Percentiles rank a stretch among this genome's conserved stretches.
phyloP scores from a whole-genome alignment of 2,329 filamentous ascomycete species.

The Penicillium sp. region DNA sequence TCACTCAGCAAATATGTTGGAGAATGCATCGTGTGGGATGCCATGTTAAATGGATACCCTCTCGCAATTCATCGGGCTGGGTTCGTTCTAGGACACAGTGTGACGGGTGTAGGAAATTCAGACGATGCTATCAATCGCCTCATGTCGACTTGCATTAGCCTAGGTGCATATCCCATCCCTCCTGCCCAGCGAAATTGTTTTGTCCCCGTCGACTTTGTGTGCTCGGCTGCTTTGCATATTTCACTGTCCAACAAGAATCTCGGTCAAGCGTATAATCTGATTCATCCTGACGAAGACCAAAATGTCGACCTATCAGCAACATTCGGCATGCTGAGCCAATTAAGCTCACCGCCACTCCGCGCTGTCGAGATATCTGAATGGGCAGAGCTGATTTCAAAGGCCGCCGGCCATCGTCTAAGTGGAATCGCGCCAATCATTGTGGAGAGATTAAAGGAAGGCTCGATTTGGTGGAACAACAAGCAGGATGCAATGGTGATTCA shows the following conservation, averaged over 20 bases:
- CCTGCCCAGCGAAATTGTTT: constrained; percentile 17
- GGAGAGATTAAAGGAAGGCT: not conserved
- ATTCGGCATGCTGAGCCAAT: constrained; percentile 1
- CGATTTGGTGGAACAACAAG: constrained; percentile 1
- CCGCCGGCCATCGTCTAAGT: not conserved
- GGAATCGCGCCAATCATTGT: not conserved
- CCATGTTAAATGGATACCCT: constrained; percentile 23
- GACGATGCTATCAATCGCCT: constrained; percentile 24
- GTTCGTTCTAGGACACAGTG: constrained; percentile 22
- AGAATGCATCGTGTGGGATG: constrained; percentile 25
- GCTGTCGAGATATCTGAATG: constrained; percentile 4
- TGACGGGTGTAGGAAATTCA: constrained; percentile 21
- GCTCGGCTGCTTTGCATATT: constrained; percentile 20
- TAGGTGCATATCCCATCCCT: constrained; percentile 19
- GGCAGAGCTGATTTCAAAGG: not conserved
- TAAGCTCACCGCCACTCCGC: not conserved
- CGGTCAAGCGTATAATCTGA: constrained; percentile 26
- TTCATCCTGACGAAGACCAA: constrained; percentile 12
- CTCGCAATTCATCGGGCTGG: constrained; percentile 27
- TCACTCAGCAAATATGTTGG: constrained; percentile 27
- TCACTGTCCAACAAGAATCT: constrained; percentile 7
- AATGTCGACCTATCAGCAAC: constrained; percentile 1
- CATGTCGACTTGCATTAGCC: constrained; percentile 20
- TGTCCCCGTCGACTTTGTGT: constrained; percentile 24
- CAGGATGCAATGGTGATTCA: not conserved